Conservation (phyloP, 2,329 filamentous ascomycete species). For the Xylariaceae sp. region DNA sequence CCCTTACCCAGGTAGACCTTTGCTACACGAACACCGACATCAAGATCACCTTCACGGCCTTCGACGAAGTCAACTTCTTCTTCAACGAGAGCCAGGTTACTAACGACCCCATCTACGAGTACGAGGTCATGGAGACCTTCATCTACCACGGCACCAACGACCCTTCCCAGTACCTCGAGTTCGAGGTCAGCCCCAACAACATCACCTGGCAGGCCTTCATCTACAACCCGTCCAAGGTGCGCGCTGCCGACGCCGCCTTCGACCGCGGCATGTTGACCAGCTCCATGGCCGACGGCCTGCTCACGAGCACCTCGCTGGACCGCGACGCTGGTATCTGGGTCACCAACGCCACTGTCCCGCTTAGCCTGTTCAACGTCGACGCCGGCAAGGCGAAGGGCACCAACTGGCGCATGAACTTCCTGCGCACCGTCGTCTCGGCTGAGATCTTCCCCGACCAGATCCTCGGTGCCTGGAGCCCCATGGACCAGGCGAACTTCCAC, state of each 20-base stretch:
- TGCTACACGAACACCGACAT: constrained; percentile 42
- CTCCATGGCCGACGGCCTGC: constrained; percentile 39
- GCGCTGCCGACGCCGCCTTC: constrained; percentile 38
- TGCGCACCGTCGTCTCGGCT: constrained; percentile 41
- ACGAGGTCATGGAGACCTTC: constrained; percentile 49
- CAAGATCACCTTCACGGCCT: constrained; percentile 40
- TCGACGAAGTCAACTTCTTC: constrained; percentile 43
- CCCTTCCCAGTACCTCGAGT: constrained; percentile 46
- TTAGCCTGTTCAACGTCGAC: constrained; percentile 48
- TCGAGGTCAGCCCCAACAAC: constrained; percentile 48
- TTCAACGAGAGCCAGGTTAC: constrained; percentile 39
- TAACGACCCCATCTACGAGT: constrained; percentile 44
- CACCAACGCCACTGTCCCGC: constrained; percentile 39
- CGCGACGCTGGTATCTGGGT: constrained; percentile 35
- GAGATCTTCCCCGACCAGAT: constrained; percentile 40
- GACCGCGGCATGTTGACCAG: constrained; percentile 40
- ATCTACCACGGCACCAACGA: constrained; percentile 42
- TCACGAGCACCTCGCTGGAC: constrained; percentile 38
- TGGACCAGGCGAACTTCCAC: constrained; percentile 44
- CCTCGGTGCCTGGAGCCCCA: constrained; percentile 43
- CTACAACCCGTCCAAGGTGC: constrained; percentile 45
- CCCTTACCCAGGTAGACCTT: constrained; percentile 41
- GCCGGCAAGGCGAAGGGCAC: constrained; percentile 39
- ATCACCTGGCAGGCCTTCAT: constrained; percentile 47
- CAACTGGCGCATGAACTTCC: constrained; percentile 49